phyloP scores from a whole-genome alignment of 225 moss, liverwort and hornwort genomes.

The Straminergon stramineum region DNA sequence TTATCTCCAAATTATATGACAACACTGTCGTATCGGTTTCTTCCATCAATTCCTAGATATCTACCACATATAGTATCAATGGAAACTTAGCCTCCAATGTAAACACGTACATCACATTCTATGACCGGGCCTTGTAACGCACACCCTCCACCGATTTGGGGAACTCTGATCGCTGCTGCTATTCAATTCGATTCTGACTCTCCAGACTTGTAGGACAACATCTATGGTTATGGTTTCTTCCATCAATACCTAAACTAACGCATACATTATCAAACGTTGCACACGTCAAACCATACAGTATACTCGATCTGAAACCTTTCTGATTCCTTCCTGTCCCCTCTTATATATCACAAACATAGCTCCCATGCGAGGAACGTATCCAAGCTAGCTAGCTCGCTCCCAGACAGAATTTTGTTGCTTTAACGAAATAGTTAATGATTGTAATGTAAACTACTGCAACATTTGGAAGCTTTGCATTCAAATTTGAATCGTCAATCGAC shows the following conservation, averaged over 20 bases:
- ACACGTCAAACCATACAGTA: background rate
- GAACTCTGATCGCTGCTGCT: background rate
- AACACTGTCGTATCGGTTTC: background rate
- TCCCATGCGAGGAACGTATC: background rate
- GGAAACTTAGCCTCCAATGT: background rate
- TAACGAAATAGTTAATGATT: background rate
- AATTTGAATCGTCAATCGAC: background rate
- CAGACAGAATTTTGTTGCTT: too few relatives aligned
- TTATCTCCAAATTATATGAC: background rate
- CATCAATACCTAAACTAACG: background rate
- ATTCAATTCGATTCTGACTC: background rate
- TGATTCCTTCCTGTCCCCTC: background rate
- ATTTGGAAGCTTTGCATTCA: background rate
- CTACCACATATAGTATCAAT: background rate
- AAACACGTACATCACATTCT: background rate
- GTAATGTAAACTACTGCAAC: too few relatives aligned
- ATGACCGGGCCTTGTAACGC: background rate
- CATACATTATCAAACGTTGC: background rate
- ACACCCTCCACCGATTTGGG: background rate
- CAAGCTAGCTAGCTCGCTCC: background rate
- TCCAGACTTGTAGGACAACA: background rate
- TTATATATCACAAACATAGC: background rate
- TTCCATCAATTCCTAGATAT: background rate
- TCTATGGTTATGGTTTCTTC: background rate
- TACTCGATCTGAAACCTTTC: background rate